Conservation (phyloP, 352 stramenopile genomes). For the Phytopythium aichiense region DNA sequence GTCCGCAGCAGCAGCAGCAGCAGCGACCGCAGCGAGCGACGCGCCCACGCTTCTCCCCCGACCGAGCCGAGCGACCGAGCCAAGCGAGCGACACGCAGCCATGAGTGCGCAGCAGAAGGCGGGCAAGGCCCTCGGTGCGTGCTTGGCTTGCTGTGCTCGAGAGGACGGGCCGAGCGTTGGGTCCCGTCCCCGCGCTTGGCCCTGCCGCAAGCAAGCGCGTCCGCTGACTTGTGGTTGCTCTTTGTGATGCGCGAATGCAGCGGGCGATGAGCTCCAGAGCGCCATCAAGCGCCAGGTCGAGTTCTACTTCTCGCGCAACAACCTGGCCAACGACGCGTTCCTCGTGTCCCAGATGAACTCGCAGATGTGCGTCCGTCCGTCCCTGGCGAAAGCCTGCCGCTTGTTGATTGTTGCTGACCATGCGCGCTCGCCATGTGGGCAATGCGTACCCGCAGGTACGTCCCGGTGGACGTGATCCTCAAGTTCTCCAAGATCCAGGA, state of each 20-base stretch:
- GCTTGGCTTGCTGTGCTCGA: not conserved
- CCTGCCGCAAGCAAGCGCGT: too few species aligned
- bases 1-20: not conserved
- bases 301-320: constrained; percentile 90
- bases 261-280: constrained; percentile 65
- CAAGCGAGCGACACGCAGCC: not conserved
- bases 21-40: not conserved
- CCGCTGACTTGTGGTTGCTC: too few species aligned
- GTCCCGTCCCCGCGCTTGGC: too few species aligned
- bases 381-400: too few species aligned
- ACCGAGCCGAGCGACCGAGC: not conserved
- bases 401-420: not conserved
- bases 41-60: constrained; percentile 1
- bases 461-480: constrained; percentile 78
- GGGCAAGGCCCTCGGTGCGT: constrained; percentile 1
- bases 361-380: constrained; percentile 65
- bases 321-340: constrained; percentile 84
- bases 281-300: constrained; percentile 87
- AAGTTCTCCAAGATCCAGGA: constrained; percentile 86
- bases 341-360: constrained; percentile 89
- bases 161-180: not conserved
- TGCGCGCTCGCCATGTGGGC: not conserved
- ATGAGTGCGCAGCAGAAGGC: constrained; percentile 3
- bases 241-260: constrained; percentile 11
- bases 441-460: constrained; percentile 43